These are phyloP conservation scores for Gynostemma pentaphyllum DNA, from an alignment of 306 rosid genomes.

Conservation along the genomic window DNA sequence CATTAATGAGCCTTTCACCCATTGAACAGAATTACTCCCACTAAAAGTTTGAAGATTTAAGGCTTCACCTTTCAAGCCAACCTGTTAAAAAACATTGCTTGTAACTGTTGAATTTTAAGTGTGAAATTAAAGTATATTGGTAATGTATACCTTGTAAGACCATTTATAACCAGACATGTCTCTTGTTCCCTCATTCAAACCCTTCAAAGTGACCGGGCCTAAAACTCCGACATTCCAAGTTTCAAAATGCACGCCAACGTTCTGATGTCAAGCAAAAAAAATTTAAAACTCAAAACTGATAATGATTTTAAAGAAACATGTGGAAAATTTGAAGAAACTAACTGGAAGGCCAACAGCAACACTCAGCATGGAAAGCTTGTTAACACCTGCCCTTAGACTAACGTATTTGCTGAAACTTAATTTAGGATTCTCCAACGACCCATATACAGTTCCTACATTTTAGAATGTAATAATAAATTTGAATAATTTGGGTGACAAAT, in stretches of 20 bases:
- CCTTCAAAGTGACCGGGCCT: constrained; percentile 76
- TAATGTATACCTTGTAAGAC: constrained; percentile 77
- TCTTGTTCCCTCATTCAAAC: constrained; percentile 75
- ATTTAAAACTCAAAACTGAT: neutral
- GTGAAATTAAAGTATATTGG: neutral
- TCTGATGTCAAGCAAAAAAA: constrained; percentile 31
- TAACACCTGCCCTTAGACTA: constrained; percentile 56
- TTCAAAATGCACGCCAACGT: constrained; percentile 72
- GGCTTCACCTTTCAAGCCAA: constrained; percentile 80
- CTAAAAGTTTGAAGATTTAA: constrained; percentile 51
- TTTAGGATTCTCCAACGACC: constrained; percentile 40
- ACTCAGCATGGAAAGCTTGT: constrained; percentile 84
- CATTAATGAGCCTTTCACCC: constrained; percentile 56
- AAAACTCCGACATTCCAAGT: constrained; percentile 89
- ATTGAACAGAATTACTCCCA: constrained; percentile 74
- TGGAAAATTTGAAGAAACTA: constrained; percentile 24
- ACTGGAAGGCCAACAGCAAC: constrained; percentile 83
- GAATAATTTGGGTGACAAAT: constrained; percentile 3
- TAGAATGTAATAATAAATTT: constrained; percentile 9
- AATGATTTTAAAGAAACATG: neutral
- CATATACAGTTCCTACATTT: constrained; percentile 66
- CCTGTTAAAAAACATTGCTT: constrained; percentile 24
- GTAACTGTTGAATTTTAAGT: neutral
- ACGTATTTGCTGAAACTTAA: constrained; percentile 47
- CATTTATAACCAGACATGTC: constrained; percentile 77